A percentile compares a stretch with the other conserved stretches of the same genome.
Conservation (phyloP, 768 basidiomycete genomes). For the Gelatoporia subvermispora region DNA sequence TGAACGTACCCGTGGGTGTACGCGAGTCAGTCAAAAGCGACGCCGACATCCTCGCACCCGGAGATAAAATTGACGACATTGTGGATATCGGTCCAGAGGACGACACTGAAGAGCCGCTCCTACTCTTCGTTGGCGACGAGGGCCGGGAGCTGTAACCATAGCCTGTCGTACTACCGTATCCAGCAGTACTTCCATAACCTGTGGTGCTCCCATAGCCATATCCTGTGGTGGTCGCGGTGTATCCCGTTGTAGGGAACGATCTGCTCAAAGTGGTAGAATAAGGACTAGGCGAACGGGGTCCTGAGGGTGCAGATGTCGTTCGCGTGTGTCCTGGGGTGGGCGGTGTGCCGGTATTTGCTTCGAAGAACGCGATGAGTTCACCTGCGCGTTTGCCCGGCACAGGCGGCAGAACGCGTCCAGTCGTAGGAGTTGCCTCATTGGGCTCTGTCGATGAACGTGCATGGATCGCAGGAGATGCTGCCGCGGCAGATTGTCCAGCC, state of each 20-base stretch:
- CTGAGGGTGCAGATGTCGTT: slow-evolving; percentile 40
- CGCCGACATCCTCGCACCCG: slow-evolving; percentile 36
- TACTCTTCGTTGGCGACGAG: slow-evolving; percentile 44
- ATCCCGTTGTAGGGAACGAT: slow-evolving; percentile 35
- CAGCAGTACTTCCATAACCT: slow-evolving; percentile 28
- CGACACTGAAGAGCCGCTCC: slow-evolving; percentile 22
- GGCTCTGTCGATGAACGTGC: slow-evolving; percentile 58
- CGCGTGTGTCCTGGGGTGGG: slow-evolving; percentile 43
- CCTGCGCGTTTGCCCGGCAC: slow-evolving; percentile 47
- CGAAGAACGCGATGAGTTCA: slow-evolving; percentile 74
- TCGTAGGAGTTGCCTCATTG: slow-evolving; percentile 36
- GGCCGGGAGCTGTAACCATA: slow-evolving; percentile 36
- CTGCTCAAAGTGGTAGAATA: slow-evolving; percentile 30
- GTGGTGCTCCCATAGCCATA: slow-evolving; percentile 32
- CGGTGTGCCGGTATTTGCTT: slow-evolving; percentile 41
- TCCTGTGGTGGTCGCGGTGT: slow-evolving; percentile 24
- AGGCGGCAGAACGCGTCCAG: slow-evolving; percentile 14
- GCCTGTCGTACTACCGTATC: slow-evolving; percentile 28
- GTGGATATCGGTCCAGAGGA: slow-evolving; percentile 17
- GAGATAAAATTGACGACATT: slow-evolving; percentile 45
- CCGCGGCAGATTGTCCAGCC: slow-evolving; percentile 34
- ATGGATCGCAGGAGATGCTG: slow-evolving; percentile 40
- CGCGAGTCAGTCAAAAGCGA: slow-evolving; percentile 18
- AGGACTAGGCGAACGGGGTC: slow-evolving; percentile 34
- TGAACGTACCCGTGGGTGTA: slow-evolving; percentile 8